These are phyloP conservation scores for Spatholobus suberectus DNA, from an alignment of 306 rosid species.

Conservation along the genomic window DNA sequence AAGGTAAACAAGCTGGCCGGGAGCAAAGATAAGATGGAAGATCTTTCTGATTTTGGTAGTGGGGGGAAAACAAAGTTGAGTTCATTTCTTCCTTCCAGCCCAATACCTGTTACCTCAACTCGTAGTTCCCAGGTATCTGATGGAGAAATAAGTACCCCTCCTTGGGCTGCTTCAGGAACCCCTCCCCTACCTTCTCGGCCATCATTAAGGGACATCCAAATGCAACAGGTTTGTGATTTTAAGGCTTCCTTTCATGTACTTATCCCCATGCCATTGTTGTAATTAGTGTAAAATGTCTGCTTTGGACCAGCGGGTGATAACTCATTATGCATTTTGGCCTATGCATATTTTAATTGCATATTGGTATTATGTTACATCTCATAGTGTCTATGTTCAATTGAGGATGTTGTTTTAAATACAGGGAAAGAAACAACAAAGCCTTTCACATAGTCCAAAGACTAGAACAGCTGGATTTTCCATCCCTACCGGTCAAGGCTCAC, in stretches of 20 bases:
- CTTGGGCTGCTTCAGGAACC: slow-evolving; percentile 91
- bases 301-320: background rate
- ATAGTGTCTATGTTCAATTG: slow-evolving; percentile 6
- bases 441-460: slow-evolving; percentile 81
- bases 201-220: slow-evolving; percentile 90
- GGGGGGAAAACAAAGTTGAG: slow-evolving; percentile 69
- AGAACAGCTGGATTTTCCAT: slow-evolving; percentile 78
- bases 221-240: slow-evolving; percentile 75
- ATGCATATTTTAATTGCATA: background rate
- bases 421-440: slow-evolving; percentile 74
- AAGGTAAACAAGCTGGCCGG: slow-evolving; percentile 42
- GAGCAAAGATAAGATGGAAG: slow-evolving; percentile 59
- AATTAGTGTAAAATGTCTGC: background rate
- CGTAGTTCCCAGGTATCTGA: slow-evolving; percentile 58
- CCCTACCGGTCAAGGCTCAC: slow-evolving; percentile 74
- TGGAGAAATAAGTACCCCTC: slow-evolving; percentile 79
- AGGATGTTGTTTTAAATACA: slow-evolving; percentile 45
- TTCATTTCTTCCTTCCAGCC: slow-evolving; percentile 82
- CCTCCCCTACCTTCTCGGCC: slow-evolving; percentile 78
- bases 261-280: background rate
- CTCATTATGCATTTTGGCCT: slow-evolving; percentile 13
- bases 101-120: slow-evolving; percentile 72
- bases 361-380: background rate
- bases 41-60: slow-evolving; percentile 52
- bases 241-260: slow-evolving; percentile 19